Evolutionary conservation across 1,284 basidiomycete genomes (phyloP).

Genomic region (Heterobasidion irregulare): DNA sequence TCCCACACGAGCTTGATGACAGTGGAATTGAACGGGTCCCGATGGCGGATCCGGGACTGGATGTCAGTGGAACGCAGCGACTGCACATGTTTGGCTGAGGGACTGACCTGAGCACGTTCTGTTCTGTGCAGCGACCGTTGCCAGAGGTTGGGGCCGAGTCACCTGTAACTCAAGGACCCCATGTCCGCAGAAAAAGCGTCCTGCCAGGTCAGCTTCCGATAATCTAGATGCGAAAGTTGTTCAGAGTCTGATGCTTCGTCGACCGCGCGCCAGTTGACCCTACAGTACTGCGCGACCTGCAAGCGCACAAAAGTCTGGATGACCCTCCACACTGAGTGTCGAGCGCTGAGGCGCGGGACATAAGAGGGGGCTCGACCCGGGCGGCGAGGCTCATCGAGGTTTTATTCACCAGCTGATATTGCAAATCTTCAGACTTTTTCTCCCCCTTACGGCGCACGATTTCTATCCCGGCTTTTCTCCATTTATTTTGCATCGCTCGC

Average conservation of each 20-base stretch:
- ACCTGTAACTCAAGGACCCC: conserved; percentile 47
- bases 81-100: conserved; percentile 5
- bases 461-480: too few relatives aligned
- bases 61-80: conserved; percentile 43
- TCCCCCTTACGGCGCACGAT: too few relatives aligned
- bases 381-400: too few relatives aligned
- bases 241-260: conserved; percentile 11
- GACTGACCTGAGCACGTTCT: conserved; percentile 6
- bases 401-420: too few relatives aligned
- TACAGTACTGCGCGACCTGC: conserved; percentile 79
- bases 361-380: not conserved
- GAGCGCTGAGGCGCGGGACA: not conserved
- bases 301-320: conserved; percentile 79
- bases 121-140: conserved; percentile 41
- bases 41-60: conserved; percentile 82
- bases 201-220: conserved; percentile 56
- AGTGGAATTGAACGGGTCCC: conserved; percentile 81
- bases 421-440: too few relatives aligned
- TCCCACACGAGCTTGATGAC: conserved; percentile 69
- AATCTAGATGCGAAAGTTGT: conserved; percentile 11
- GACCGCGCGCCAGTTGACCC: conserved; percentile 59
- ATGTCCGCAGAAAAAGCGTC: conserved; percentile 80
- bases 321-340: conserved; percentile 23
- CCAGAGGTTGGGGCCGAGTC: conserved; percentile 49
- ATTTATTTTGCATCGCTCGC: not conserved